These are phyloP conservation scores for Opeltia flavorubescens DNA, from an alignment of 495 filamentous ascomycete genomes.

Conservation along the genomic window DNA sequence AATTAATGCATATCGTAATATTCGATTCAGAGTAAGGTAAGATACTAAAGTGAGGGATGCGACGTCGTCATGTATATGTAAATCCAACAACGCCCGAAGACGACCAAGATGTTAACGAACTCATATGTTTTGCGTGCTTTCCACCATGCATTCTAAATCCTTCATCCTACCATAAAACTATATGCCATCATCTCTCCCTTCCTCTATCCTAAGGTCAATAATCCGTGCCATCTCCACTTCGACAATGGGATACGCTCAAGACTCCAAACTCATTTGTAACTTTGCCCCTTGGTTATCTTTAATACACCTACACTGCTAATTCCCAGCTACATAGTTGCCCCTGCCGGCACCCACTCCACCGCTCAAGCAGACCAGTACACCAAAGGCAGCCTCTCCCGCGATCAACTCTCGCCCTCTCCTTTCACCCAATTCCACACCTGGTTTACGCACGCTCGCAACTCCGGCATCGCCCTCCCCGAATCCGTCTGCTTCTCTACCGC, in stretches of 20 bases:
- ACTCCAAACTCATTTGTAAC: slow-evolving; percentile 38
- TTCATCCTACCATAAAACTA: too few relatives aligned
- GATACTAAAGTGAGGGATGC: too few relatives aligned
- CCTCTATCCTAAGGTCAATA: slow-evolving; percentile 4
- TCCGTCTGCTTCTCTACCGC: slow-evolving; percentile 76
- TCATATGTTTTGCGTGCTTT: too few relatives aligned
- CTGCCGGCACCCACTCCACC: slow-evolving; percentile 76
- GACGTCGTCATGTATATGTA: too few relatives aligned
- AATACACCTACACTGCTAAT: neutral
- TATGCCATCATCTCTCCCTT: neutral
- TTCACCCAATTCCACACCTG: slow-evolving; percentile 70
- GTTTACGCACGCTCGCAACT: slow-evolving; percentile 58
- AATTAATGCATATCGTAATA: too few relatives aligned
- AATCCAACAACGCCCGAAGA: too few relatives aligned
- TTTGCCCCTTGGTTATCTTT: slow-evolving; percentile 6
- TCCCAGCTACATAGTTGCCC: slow-evolving; percentile 71
- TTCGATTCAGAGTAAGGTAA: too few relatives aligned
- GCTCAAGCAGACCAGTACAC: slow-evolving; percentile 20
- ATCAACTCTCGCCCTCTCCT: slow-evolving; percentile 39
- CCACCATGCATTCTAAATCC: too few relatives aligned
- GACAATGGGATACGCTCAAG: slow-evolving; percentile 28
- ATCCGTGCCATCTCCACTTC: slow-evolving; percentile 3
- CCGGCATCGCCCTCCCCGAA: slow-evolving; percentile 49
- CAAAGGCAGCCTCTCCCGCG: slow-evolving; percentile 34
- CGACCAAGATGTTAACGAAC: too few relatives aligned